phyloP scores from a whole-genome alignment of 257 asterid species.

The Petunia secreta region DNA sequence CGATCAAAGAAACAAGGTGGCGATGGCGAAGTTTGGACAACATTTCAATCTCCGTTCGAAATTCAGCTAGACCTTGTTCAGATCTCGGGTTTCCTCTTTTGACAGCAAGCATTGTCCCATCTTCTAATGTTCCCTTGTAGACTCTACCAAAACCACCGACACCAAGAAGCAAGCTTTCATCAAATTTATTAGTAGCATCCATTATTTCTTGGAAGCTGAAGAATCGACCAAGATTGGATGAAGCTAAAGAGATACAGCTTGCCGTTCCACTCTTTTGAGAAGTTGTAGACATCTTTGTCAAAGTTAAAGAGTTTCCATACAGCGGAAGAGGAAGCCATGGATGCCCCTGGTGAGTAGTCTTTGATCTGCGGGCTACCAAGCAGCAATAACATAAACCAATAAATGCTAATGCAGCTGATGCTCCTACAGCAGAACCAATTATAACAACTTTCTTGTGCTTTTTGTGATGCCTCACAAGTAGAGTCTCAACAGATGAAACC shows the following conservation, averaged over 20 bases:
- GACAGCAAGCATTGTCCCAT: constrained; percentile 69
- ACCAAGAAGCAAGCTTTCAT: constrained; percentile 68
- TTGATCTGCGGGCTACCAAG: constrained; percentile 49
- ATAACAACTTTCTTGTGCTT: constrained; percentile 42
- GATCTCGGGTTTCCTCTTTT: constrained; percentile 82
- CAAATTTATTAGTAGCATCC: constrained; percentile 71
- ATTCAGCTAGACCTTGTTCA: constrained; percentile 80
- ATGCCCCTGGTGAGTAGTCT: constrained; percentile 51
- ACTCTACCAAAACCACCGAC: constrained; percentile 87
- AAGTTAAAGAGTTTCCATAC: constrained; percentile 64
- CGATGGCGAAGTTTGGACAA: constrained; percentile 79
- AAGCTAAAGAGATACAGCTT: constrained; percentile 62
- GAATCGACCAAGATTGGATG: constrained; percentile 66
- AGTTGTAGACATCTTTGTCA: constrained; percentile 61
- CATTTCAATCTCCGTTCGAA: constrained; percentile 79
- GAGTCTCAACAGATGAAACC: constrained; percentile 48
- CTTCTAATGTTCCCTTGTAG: constrained; percentile 68
- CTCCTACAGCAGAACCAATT: constrained; percentile 51
- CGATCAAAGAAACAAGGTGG: constrained; percentile 77
- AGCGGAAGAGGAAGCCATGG: constrained; percentile 69
- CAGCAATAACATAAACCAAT: constrained; percentile 58
- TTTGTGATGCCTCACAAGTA: constrained; percentile 45
- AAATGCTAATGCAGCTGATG: constrained; percentile 42
- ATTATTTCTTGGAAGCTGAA: constrained; percentile 68
- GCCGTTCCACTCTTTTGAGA: constrained; percentile 72